Base-by-base conservation (phyloP, 2,329 filamentous ascomycete genomes). In the Teratosphaeria viscida region DNA sequence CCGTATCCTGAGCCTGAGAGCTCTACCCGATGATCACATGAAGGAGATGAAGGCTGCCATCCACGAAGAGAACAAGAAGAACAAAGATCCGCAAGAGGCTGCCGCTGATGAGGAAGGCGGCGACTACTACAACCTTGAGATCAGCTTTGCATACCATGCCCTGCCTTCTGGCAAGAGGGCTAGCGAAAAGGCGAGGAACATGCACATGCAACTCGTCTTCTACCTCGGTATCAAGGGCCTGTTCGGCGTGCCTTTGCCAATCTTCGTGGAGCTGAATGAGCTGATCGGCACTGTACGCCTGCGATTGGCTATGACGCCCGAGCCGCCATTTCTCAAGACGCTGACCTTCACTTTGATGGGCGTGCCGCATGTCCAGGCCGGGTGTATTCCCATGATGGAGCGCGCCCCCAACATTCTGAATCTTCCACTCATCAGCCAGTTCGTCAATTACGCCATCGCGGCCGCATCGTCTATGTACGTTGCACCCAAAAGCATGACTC, bases 181-280 rank as follows among this genome's bases (percentile, higher is more conserved):
- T 14, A 87, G 89, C 2, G 87, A 89, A 54, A 69, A 92, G 74
- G 90, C 91, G 5, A 84, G 88, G 65, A 97, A 96, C 72, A 96
- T 96, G 90, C 92, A 95, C 69, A 96, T 96, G 90, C 88, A 95
- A 68, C 76, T 97, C 14, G 84, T 96, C 8, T 97, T 99, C 73
- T 97, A 96, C 65, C 82, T 97, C 1, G 94, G 94, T 60, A 78
- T 95, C 70, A 90, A 89, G 70, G 92, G 92, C 0, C 79, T 96
- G 5, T 94, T 96, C 66, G 92, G 92, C 32, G 86, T 96, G 0
- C 91, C 91, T 0, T 79, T 96, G 23, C 91, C 90, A 0, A 88
- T 95, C 55, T 95, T 87, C 70, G 90, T 95, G 59, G 92, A 96
- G 73, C 79, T 97, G n/a, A 85, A 89, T 65, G 87, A 90, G 19